Percentiles rank a stretch among this genome's conserved stretches.
Evolutionary conservation across 106 monocot species (phyloP).

Genomic region (Dendrobium huoshanense): DNA sequence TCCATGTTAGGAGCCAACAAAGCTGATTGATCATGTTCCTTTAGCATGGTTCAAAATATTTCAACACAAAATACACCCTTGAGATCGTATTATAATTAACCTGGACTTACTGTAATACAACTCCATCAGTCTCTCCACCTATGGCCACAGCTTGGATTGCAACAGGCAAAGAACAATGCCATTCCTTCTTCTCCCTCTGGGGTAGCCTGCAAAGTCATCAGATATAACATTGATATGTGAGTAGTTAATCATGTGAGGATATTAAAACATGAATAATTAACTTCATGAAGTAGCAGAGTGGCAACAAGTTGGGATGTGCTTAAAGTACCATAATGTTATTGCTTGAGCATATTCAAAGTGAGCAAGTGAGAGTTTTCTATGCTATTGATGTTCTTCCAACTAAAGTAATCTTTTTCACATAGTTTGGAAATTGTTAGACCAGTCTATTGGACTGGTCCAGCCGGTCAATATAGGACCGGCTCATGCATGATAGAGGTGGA

Average conservation of each 20-base stretch:
- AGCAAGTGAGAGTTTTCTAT: too few relatives aligned
- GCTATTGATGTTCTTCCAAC: background rate
- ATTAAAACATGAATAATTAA: background rate
- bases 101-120: background rate
- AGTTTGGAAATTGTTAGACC: background rate
- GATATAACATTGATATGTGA: background rate
- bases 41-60: too few relatives aligned
- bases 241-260: background rate
- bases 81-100: background rate
- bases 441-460: too few relatives aligned
- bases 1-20: too few relatives aligned
- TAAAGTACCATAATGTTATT: too few relatives aligned
- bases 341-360: too few relatives aligned
- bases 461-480: too few relatives aligned
- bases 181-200: slow-evolving; percentile 15
- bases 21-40: too few relatives aligned
- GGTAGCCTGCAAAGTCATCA: slow-evolving; percentile 3
- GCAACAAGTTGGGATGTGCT: too few relatives aligned
- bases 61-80: background rate
- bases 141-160: slow-evolving; percentile 26
- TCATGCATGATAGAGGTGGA: too few relatives aligned
- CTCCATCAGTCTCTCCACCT: slow-evolving; percentile 22
- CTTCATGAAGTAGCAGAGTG: too few relatives aligned
- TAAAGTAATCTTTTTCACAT: background rate
- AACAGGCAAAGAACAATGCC: slow-evolving; percentile 23